Evolutionary conservation across 768 basidiomycete genomes (phyloP).

Genomic region (Leucocoprinus sp.): DNA sequence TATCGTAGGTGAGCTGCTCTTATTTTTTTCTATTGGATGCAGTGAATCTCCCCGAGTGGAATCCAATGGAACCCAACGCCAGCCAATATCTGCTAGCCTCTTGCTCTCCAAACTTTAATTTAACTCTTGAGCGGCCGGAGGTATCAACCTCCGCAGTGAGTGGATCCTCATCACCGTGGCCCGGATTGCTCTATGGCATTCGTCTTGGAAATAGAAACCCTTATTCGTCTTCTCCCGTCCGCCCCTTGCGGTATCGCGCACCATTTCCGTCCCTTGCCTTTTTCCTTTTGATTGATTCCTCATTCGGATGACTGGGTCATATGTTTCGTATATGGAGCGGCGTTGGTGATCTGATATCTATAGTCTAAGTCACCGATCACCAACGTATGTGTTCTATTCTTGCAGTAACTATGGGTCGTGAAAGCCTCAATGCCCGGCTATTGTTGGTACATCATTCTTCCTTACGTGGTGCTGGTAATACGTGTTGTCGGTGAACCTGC

Average conservation of each 20-base stretch:
- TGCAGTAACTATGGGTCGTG: too few relatives aligned
- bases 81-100: slow-evolving; percentile 1
- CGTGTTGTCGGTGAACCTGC: too few relatives aligned
- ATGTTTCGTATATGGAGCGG: too few relatives aligned
- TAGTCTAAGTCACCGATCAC: too few relatives aligned
- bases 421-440: neutral
- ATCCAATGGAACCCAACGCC: neutral
- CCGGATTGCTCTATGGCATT: neutral
- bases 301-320: too few relatives aligned
- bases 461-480: too few relatives aligned
- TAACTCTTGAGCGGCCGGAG: neutral
- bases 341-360: too few relatives aligned
- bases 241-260: neutral
- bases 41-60: neutral
- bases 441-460: too few relatives aligned
- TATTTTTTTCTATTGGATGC: slow-evolving; percentile 1
- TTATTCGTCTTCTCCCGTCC: slow-evolving; percentile 1
- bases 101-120: neutral
- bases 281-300: neutral
- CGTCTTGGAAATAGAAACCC: neutral
- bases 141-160: slow-evolving; percentile 1
- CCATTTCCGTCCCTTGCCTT: neutral
- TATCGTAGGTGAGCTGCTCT: slow-evolving; percentile 46
- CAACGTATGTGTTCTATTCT: too few relatives aligned
- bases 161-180: neutral